Evolutionary conservation across 257 asterid species (phyloP), one percentile per base, ranked within the genome.

Genomic region (Agastache rugosa): DNA sequence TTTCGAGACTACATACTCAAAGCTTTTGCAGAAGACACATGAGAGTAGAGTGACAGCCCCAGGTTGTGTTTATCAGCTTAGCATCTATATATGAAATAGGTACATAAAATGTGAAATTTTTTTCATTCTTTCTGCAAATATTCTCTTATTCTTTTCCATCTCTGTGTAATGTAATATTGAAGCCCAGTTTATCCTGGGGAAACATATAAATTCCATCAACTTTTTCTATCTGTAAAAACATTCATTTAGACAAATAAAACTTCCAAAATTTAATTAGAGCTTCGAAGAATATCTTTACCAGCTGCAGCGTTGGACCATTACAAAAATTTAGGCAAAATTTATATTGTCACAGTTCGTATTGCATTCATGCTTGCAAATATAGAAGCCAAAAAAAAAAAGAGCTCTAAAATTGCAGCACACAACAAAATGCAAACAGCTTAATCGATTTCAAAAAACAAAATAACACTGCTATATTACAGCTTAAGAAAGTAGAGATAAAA

Each of bases 1-100:
- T 95, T 95, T 81, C 93, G 98, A 0, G 99, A 95, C 62, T 95
- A 92, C 83, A 86, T 87, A 34, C 81, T 95, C 74, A 95, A 81
- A 84, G 93, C 87, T 64, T 95, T 90, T 84, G 94, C 89, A 67
- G 97, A 95, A 74, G 99, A 95, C 69, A 82, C 84, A 23, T 87
- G 87, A 87, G 70, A 51, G 20, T 19, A 6, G 44, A 48, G 42
- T 16, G 31, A 15, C 5, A 27, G n/a, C 34, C 71, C 31, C 62
- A 31, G 69, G 19, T 41, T 54, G 27, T 51, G 37, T 44, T 45
- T 72, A 60, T 39, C 25, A 11, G 41, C 29, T 55, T 51, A 51
- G 64, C 20, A 29, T 48, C 16, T 73, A 50, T 48, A 47, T 20
- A 31, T 29, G 31, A 22, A 2, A 12, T 76, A 72, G 73, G 81